These are phyloP conservation scores for Tolypocladium paradoxum DNA, from an alignment of 2,329 filamentous ascomycete species.

Conservation along the genomic window DNA sequence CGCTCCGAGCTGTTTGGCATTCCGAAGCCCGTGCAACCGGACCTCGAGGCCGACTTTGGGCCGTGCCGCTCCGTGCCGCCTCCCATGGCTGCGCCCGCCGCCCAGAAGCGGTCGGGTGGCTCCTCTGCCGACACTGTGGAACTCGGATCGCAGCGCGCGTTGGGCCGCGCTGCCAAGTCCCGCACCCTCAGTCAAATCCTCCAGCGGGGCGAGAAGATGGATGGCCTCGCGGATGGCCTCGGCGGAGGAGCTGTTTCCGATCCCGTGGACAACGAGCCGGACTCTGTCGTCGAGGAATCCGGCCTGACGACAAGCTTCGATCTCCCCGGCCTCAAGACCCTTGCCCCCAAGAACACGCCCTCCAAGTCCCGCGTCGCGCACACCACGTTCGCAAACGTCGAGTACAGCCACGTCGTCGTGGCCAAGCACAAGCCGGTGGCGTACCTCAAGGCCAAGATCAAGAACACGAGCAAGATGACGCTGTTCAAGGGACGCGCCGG, in stretches of 20 bases:
- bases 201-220: not conserved
- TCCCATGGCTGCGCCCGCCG: not conserved
- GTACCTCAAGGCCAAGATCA: conserved; percentile 42
- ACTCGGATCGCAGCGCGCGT: not conserved
- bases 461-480: conserved; percentile 40
- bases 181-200: not conserved
- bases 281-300: conserved; percentile 40
- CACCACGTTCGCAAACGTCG: conserved; percentile 32
- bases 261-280: conserved; percentile 8
- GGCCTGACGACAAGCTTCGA: conserved; percentile 48
- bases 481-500: conserved; percentile 40
- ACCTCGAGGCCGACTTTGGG: too few relatives aligned
- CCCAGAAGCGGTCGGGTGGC: too few relatives aligned
- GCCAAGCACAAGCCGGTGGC: conserved; percentile 46
- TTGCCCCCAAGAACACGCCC: conserved; percentile 33
- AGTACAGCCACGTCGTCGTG: conserved; percentile 42
- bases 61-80: too few relatives aligned
- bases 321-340: conserved; percentile 40
- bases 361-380: conserved; percentile 45
- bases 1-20: conserved; percentile 5
- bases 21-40: not conserved
- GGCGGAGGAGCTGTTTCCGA: not conserved
- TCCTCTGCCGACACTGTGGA: not conserved
- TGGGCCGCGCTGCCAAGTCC: not conserved
- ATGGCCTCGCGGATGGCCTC: too few relatives aligned